phyloP scores from a whole-genome alignment of 495 filamentous ascomycete genomes.

The Tetracladium marchalianum region DNA sequence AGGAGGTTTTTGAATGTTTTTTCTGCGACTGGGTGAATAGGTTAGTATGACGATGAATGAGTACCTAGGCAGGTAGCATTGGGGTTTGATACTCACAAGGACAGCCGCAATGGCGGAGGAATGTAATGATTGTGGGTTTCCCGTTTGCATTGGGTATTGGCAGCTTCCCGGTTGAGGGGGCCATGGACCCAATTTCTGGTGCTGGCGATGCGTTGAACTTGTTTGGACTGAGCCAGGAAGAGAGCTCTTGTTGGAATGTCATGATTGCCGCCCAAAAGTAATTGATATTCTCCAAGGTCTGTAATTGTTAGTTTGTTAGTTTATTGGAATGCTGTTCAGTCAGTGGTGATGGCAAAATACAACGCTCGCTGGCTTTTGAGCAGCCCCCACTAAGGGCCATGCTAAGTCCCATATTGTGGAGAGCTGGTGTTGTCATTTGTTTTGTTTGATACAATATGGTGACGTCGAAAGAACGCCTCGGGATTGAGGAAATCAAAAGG shows the following conservation, averaged over 20 bases:
- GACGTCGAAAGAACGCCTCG: too few relatives aligned
- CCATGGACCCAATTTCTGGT: constrained; percentile 34
- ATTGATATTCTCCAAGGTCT: too few relatives aligned
- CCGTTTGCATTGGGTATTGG: constrained; percentile 27
- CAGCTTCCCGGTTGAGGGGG: constrained; percentile 35
- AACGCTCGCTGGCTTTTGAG: too few relatives aligned
- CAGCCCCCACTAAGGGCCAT: too few relatives aligned
- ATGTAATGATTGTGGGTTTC: constrained; percentile 42
- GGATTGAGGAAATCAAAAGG: too few relatives aligned
- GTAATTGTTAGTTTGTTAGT: too few relatives aligned
- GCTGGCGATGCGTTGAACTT: constrained; percentile 23
- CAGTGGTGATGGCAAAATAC: too few relatives aligned
- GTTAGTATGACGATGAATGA: constrained; percentile 5
- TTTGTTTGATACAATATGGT: too few relatives aligned
- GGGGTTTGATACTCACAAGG: constrained; percentile 34
- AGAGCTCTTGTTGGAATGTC: constrained; percentile 22
- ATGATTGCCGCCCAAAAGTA: neutral
- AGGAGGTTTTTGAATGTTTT: constrained; percentile 43
- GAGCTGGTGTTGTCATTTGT: too few relatives aligned
- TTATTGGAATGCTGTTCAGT: too few relatives aligned
- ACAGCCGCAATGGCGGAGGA: constrained; percentile 52
- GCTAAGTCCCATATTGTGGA: too few relatives aligned
- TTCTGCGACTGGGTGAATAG: constrained; percentile 39
- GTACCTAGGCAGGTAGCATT: neutral
- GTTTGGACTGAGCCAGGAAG: constrained; percentile 24